A percentile compares a stretch with the other conserved stretches of the same genome.
Conservation (phyloP, 192 early-diverging fungal genomes). For the Coemansia pectinata region DNA sequence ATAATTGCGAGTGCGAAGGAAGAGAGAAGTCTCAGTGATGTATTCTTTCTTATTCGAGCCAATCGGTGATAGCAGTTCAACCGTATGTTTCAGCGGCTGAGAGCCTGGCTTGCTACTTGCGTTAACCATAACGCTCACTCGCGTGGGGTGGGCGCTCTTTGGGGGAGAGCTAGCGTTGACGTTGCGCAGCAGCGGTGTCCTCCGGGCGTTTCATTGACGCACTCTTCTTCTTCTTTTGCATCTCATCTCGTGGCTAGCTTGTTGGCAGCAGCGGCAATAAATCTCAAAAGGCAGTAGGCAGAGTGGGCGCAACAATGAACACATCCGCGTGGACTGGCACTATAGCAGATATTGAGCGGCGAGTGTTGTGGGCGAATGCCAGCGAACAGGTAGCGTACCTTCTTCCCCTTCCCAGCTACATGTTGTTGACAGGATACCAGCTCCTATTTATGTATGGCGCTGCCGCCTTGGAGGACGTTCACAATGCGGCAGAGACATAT, state of each 20-base stretch:
- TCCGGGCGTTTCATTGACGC: not conserved
- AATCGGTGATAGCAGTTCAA: too few relatives aligned
- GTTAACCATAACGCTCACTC: not conserved
- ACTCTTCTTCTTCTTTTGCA: not conserved
- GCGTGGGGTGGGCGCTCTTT: not conserved
- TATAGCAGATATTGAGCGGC: conserved; percentile 47
- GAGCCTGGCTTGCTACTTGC: not conserved
- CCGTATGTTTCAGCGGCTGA: not conserved
- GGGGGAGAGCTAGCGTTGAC: not conserved
- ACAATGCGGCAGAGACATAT: conserved; percentile 6
- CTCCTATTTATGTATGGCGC: conserved; percentile 3
- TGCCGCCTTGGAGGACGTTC: conserved; percentile 1
- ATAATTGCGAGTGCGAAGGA: too few relatives aligned
- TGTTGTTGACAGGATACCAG: not conserved
- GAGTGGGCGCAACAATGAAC: conserved; percentile 12
- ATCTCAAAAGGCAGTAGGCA: not conserved
- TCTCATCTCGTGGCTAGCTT: not conserved
- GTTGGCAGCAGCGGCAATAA: not conserved
- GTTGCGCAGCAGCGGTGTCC: not conserved
- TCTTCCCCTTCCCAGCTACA: too few relatives aligned
- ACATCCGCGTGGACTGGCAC: conserved; percentile 9
- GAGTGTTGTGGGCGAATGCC: conserved; percentile 25
- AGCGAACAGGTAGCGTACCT: conserved; percentile 30
- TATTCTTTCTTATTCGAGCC: too few relatives aligned
- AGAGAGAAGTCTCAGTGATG: too few relatives aligned